These are phyloP conservation scores for Silene latifolia DNA, from an alignment of 148 eudicot genomes.

Conservation along the genomic window DNA sequence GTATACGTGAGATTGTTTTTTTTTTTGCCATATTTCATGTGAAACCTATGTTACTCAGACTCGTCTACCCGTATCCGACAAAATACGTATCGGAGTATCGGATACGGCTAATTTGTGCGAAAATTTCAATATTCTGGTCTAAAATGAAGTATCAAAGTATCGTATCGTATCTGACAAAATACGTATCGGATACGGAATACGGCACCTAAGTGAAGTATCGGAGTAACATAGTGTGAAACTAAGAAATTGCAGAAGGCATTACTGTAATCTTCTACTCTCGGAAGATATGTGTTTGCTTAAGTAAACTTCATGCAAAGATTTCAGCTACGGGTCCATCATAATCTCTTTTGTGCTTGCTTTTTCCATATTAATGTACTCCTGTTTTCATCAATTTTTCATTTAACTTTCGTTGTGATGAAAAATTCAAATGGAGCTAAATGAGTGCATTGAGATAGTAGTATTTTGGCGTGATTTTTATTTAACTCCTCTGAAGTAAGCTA, in stretches of 20 bases:
- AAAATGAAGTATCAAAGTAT: no score
- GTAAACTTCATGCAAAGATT: neutral
- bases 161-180: no score
- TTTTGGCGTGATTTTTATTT: neutral
- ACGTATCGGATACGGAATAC: no score
- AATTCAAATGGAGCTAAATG: neutral
- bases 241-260: constrained; percentile 3
- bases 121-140: no score
- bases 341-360: neutral
- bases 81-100: no score
- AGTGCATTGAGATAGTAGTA: neutral
- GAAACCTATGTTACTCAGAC: no score
- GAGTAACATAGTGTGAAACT: no score
- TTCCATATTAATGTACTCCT: neutral
- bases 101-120: no score
- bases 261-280: neutral
- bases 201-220: no score
- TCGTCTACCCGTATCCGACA: no score
- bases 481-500: constrained; percentile 25
- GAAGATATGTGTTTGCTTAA: neutral
- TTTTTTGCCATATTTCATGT: neutral
- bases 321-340: neutral
- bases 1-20: neutral
- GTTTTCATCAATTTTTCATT: neutral
- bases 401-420: neutral